Evolutionary conservation across 148 eudicot genomes (phyloP).

Genomic region (Linanthus parryae): DNA sequence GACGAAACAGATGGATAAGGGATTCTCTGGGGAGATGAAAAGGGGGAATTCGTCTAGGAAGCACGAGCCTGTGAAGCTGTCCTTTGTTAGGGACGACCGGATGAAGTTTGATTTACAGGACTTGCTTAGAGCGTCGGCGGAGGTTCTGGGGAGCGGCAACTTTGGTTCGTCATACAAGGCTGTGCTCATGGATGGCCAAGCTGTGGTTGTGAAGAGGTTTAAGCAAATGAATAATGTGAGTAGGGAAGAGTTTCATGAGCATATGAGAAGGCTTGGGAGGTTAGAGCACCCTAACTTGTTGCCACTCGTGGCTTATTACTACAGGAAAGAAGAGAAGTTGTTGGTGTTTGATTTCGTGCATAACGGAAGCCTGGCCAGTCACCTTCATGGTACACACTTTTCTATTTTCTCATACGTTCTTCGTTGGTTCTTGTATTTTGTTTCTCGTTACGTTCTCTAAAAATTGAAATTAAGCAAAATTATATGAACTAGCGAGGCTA

Average conservation of each 20-base stretch:
- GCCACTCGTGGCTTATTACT: constrained; percentile 63
- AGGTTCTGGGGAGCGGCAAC: constrained; percentile 78
- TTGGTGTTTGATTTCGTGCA: constrained; percentile 41
- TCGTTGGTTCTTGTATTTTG: too few relatives aligned
- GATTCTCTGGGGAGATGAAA: not conserved
- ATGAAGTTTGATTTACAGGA: constrained; percentile 59
- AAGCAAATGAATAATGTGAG: constrained; percentile 59
- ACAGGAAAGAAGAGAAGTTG: constrained; percentile 76
- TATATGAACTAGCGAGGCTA: too few relatives aligned
- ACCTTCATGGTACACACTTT: constrained; percentile 55
- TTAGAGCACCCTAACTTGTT: constrained; percentile 58
- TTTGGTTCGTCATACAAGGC: constrained; percentile 85
- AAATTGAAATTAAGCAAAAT: too few relatives aligned
- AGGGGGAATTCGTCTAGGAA: constrained; percentile 1
- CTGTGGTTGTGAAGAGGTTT: constrained; percentile 77
- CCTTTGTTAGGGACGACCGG: constrained; percentile 60
- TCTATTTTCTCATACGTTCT: too few relatives aligned
- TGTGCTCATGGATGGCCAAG: constrained; percentile 40
- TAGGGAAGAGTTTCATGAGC: constrained; percentile 60
- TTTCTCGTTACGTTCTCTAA: too few relatives aligned
- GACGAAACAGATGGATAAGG: too few relatives aligned
- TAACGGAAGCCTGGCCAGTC: constrained; percentile 56
- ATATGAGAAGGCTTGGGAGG: constrained; percentile 55
- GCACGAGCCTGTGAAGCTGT: constrained; percentile 34
- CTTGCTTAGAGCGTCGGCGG: constrained; percentile 80